Base-by-base conservation (phyloP, 345 rosid genomes). In the Rhodamnia argentea region DNA sequence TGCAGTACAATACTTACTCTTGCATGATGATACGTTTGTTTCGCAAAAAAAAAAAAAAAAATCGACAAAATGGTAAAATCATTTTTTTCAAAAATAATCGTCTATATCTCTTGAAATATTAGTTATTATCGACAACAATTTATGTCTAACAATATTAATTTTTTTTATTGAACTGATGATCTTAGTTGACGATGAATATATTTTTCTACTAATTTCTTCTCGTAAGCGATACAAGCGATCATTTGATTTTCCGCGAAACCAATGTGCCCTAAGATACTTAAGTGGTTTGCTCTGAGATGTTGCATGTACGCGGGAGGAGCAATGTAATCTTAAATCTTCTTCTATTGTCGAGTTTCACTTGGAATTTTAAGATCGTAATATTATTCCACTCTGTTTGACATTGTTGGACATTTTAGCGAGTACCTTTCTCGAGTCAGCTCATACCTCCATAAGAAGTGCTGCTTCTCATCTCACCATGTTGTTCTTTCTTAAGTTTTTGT, bases 1-100 rank as follows among this genome's bases (percentile, higher is more conserved):
- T 32, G 78, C 44, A 29, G 13, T 16, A 7, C 2, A 4, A 60
- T 16, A 3, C 74, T 27, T 27, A 27, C 3, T 15, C 22, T 29
- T 62, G 22, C 11, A 15, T 10, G 29, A 6, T 20, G 22, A 20
- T 14, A n/a, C 16, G 5, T 18, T 70, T 70, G 24, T 32, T 18
- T 40, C 3, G 0, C 0, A 0, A 14, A 59, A 62, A 32, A 64
- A 8, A 10, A 0, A 13, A 58, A 62, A 32, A 70, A 1, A 51
- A 51, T 16, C 23, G 32, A 32, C 4, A 0, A 32, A 0, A 32
- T 32, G 20, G 18, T 9, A 32, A 32, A 9, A 32, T 3, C 2
- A 18, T 1, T 18, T 32, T 70, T 70, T 32, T 24, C 2, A 9
- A 70, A 37, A 20, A 18, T 32, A 4, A 9, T 32, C 10, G 0